Evolutionary conservation across 1,284 basidiomycete genomes (phyloP).

Genomic region (Irpex lacteus): DNA sequence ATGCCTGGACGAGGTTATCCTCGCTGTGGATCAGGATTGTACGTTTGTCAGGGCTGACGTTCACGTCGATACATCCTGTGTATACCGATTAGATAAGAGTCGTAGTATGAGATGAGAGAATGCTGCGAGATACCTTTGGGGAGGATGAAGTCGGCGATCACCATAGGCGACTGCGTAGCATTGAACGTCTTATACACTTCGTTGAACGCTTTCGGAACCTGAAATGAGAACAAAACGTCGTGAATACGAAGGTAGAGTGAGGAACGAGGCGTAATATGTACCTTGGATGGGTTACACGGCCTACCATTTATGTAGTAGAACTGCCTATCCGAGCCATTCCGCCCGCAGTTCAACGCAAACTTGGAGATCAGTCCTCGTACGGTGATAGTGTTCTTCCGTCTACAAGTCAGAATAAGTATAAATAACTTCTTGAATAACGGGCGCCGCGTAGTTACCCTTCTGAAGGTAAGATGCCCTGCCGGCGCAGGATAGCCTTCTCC

Average conservation of each 20-base stretch:
- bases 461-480: conserved; percentile 21
- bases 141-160: conserved; percentile 82
- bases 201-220: conserved; percentile 86
- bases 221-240: conserved; percentile 1
- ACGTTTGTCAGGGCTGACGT: conserved; percentile 96
- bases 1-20: conserved; percentile 70
- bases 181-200: conserved; percentile 89
- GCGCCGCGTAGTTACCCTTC: no score
- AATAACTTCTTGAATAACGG: no score
- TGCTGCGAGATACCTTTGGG: conserved; percentile 80
- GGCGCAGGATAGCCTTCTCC: conserved; percentile 44
- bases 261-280: conserved; percentile 21
- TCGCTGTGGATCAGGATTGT: conserved; percentile 94
- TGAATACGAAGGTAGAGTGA: conserved; percentile 11
- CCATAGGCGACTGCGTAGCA: conserved; percentile 75
- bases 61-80: conserved; percentile 87
- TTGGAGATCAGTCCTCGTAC: conserved; percentile 80
- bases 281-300: conserved; percentile 81
- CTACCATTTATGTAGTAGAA: conserved; percentile 95
- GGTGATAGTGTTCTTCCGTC: conserved; percentile 41
- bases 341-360: conserved; percentile 69
- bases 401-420: background rate
- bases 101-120: no score
- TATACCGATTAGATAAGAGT: background rate
- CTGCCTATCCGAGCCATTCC: conserved; percentile 82